These are phyloP conservation scores for Massariosphaeria phaeospora DNA, from an alignment of 495 filamentous ascomycete genomes.

Conservation along the genomic window DNA sequence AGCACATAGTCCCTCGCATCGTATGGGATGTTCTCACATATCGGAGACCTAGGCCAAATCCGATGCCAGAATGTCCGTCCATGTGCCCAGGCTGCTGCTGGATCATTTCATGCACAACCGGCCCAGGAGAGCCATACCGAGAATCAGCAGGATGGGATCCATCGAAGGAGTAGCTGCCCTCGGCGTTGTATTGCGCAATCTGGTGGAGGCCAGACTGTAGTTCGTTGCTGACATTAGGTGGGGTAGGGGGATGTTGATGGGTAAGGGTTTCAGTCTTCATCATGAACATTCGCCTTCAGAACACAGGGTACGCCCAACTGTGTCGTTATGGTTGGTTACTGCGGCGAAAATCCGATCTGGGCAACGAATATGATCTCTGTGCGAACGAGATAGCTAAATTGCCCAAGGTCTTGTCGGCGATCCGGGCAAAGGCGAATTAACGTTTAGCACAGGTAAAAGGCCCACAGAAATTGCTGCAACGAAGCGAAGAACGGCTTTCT, in stretches of 20 bases:
- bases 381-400: too few relatives aligned
- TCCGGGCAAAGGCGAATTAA: too few relatives aligned
- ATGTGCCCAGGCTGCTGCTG: constrained; percentile 7
- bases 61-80: constrained; percentile 35
- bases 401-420: too few relatives aligned
- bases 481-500: constrained; percentile 1
- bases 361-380: too few relatives aligned
- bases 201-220: constrained; percentile 32
- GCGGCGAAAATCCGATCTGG: too few relatives aligned
- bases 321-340: too few relatives aligned
- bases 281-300: background rate
- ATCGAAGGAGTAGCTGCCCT: constrained; percentile 17
- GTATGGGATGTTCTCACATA: constrained; percentile 40
- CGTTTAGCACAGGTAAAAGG: too few relatives aligned
- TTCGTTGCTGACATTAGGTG: constrained; percentile 21
- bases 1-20: background rate
- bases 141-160: constrained; percentile 11
- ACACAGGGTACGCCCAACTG: background rate
- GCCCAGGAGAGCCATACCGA: constrained; percentile 25
- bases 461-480: background rate
- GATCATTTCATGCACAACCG: constrained; percentile 17
- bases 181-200: constrained; percentile 28
- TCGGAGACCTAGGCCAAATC: constrained; percentile 39
- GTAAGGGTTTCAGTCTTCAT: constrained; percentile 31
- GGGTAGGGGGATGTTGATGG: constrained; percentile 31